These are phyloP conservation scores for Trifolium pratense DNA, from an alignment of 306 rosid species.

Conservation along the genomic window DNA sequence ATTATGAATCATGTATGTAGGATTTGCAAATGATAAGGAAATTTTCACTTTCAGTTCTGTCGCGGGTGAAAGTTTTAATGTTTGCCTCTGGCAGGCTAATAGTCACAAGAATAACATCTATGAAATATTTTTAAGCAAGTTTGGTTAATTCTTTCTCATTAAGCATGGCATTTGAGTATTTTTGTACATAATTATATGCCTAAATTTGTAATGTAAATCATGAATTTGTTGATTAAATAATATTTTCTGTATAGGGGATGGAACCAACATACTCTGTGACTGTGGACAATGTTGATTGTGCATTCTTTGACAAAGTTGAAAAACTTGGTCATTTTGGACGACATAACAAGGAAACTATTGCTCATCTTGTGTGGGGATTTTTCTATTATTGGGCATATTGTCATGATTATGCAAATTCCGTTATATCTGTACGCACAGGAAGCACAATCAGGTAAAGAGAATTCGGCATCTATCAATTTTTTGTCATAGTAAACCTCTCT, in stretches of 20 bases:
- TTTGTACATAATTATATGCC: neutral
- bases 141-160: neutral
- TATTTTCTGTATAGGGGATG: slow-evolving; percentile 61
- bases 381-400: slow-evolving; percentile 94
- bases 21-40: slow-evolving; percentile 10
- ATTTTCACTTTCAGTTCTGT: neutral
- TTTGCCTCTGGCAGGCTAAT: slow-evolving; percentile 7
- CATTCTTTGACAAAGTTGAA: slow-evolving; percentile 85
- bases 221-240: slow-evolving; percentile 15
- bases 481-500: neutral
- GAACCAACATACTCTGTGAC: slow-evolving; percentile 65
- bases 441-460: slow-evolving; percentile 69
- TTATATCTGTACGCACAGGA: slow-evolving; percentile 90
- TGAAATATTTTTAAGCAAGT: neutral
- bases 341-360: slow-evolving; percentile 72
- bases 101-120: neutral
- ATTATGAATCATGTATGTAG: slow-evolving; percentile 1
- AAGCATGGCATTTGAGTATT: neutral
- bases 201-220: slow-evolving; percentile 1
- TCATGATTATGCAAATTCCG: slow-evolving; percentile 85
- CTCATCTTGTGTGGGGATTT: slow-evolving; percentile 92
- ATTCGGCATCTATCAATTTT: neutral
- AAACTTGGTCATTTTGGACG: slow-evolving; percentile 65
- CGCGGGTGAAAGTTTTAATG: neutral
- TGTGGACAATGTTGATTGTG: slow-evolving; percentile 71